Evolutionary conservation across 2,329 filamentous ascomycete species (phyloP).

Genomic region (Penicillium sp.): DNA sequence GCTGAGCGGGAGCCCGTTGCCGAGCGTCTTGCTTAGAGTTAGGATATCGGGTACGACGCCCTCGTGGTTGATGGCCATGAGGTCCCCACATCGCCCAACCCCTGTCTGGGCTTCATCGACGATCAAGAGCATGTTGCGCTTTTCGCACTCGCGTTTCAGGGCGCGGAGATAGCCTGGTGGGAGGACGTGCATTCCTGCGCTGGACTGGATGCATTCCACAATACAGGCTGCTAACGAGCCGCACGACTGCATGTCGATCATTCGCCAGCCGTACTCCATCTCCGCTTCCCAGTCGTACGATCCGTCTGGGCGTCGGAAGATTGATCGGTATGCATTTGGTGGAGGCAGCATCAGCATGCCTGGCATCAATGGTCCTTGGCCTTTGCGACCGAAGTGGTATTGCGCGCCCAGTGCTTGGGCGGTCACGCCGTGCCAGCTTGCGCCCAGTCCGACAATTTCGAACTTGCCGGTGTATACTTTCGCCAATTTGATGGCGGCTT

Average conservation of each 20-base stretch:
- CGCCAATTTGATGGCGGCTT: conserved; percentile 66
- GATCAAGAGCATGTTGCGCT: conserved; percentile 59
- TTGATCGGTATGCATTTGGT: conserved; percentile 63
- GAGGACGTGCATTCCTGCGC: conserved; percentile 62
- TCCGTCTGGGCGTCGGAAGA: conserved; percentile 61
- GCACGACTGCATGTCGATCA: conserved; percentile 61
- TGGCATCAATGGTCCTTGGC: conserved; percentile 45
- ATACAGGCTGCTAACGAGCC: conserved; percentile 66
- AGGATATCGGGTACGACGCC: conserved; percentile 59
- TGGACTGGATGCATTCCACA: conserved; percentile 61
- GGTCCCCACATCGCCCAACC: conserved; percentile 56
- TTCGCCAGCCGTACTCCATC: conserved; percentile 61
- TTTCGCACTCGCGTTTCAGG: conserved; percentile 57
- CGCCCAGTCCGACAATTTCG: conserved; percentile 62
- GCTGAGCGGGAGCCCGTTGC: conserved; percentile 61
- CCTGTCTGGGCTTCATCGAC: conserved; percentile 64
- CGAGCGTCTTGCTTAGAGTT: conserved; percentile 63
- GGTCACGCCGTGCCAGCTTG: conserved; percentile 65
- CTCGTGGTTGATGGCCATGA: conserved; percentile 60
- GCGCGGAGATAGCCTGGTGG: conserved; percentile 61
- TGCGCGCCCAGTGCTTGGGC: conserved; percentile 55
- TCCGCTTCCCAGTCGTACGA: conserved; percentile 67
- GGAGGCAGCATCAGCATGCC: conserved; percentile 61
- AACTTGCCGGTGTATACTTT: conserved; percentile 66
- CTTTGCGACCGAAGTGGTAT: conserved; percentile 24